phyloP scores from a whole-genome alignment of 192 early-diverging fungal species.

The Podochytrium sp. region DNA sequence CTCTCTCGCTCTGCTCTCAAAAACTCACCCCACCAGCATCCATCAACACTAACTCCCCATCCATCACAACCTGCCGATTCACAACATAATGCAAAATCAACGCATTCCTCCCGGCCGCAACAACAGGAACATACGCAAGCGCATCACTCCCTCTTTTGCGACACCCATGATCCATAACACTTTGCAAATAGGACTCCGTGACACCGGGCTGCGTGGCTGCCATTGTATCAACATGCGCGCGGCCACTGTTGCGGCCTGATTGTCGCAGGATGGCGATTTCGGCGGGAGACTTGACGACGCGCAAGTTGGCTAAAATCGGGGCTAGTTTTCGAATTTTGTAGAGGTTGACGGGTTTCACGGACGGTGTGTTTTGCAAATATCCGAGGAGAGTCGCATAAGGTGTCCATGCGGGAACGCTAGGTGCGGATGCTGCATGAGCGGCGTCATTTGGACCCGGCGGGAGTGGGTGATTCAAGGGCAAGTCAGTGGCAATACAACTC shows the following conservation, averaged over 20 bases:
- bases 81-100: slow-evolving; percentile 93
- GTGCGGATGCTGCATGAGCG: slow-evolving; percentile 23
- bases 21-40: slow-evolving; percentile 92
- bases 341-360: neutral
- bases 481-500: slow-evolving; percentile 27
- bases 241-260: slow-evolving; percentile 75
- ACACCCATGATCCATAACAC: slow-evolving; percentile 76
- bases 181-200: slow-evolving; percentile 76
- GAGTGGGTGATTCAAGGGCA: slow-evolving; percentile 30
- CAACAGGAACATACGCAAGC: slow-evolving; percentile 94
- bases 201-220: slow-evolving; percentile 69
- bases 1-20: slow-evolving; percentile 3
- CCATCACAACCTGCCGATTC: slow-evolving; percentile 72
- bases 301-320: slow-evolving; percentile 69
- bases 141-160: slow-evolving; percentile 62
- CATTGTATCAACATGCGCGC: slow-evolving; percentile 82
- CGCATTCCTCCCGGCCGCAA: slow-evolving; percentile 89
- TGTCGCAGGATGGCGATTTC: slow-evolving; percentile 82
- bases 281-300: slow-evolving; percentile 76
- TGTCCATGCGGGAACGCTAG: slow-evolving; percentile 26
- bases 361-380: neutral
- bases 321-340: neutral
- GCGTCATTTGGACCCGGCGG: neutral
- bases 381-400: slow-evolving; percentile 23
- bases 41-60: slow-evolving; percentile 84